Conservation (phyloP, 1,139 yeast genomes). For the Blastobotrys capitulatus region DNA sequence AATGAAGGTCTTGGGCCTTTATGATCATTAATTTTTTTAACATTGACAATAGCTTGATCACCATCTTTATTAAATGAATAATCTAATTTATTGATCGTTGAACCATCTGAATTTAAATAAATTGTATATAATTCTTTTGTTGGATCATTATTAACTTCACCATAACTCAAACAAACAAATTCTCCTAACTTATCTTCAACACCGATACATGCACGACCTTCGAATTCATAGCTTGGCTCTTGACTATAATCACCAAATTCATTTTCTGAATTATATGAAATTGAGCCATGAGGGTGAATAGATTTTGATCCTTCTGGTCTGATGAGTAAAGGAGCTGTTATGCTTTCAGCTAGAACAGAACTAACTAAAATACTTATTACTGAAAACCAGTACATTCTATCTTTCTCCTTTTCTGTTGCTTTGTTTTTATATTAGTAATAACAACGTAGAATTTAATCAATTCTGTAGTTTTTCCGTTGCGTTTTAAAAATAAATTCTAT, state of each 20-base stretch:
- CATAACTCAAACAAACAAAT: constrained; percentile 21
- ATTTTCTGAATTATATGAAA: constrained; percentile 8
- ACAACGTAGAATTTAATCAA: no score
- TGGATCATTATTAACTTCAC: not conserved
- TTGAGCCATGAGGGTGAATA: constrained; percentile 6
- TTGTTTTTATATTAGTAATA: no score
- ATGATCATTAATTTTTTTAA: not conserved
- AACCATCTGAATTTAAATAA: constrained; percentile 14
- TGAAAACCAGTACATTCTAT: no score
- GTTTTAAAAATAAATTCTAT: no score
- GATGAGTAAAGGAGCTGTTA: constrained; percentile 13
- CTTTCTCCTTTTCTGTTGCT: no score
- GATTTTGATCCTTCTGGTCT: constrained; percentile 13
- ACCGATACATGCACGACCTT: constrained; percentile 25
- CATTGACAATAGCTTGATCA: not conserved
- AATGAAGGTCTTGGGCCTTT: constrained; percentile 26
- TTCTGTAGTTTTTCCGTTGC: no score
- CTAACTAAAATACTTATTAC: no score
- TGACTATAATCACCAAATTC: constrained; percentile 1
- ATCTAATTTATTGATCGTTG: constrained; percentile 14
- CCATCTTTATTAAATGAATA: constrained; percentile 7
- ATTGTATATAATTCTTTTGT: constrained; percentile 14
- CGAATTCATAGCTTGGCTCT: not conserved
- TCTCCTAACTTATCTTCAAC: constrained; percentile 8
- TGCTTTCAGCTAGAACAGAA: constrained; percentile 12